Base-by-base conservation (phyloP, 495 filamentous ascomycete species). In the Emericellopsis terricola region DNA sequence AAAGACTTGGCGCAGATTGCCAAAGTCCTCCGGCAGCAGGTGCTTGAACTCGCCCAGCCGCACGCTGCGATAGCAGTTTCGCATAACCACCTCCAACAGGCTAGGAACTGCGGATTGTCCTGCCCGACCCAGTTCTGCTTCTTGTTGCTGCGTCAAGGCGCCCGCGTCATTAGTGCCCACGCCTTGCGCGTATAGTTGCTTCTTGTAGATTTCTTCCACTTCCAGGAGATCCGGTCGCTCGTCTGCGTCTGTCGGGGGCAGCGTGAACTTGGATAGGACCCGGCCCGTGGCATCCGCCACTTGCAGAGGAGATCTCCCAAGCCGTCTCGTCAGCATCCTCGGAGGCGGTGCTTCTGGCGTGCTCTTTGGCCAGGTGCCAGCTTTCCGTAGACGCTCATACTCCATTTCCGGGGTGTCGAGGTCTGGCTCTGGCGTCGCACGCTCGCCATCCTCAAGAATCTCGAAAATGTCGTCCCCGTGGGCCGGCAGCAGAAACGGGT, bases 401-500 rank as follows among this genome's bases (percentile, higher is more conserved):
- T 11, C 26, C 16, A 15, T 11, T 1, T 7, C 15, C 11, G n/a
- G 23, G 5, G 7, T 1, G 0, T 29, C 34, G 3, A 23, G 18
- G n/a, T 1, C 23, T 28, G 13, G 6, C 20, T 16, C 33, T 33
- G 18, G 9, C 11, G 13, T 5, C 3, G 11, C 7, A 14, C 7
- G 8, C 14, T 16, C 13, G 10, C n/a, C 30, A 10, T 21, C 15
- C 5, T 13, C 18, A 23, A 13, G 14, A 1, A 10, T 11, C 2
- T 4, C 15, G 29, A 19, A n/a, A 20, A 29, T 2, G 0, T 37
- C 19, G 11, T 30, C 31, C 3, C 29, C 19, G 8, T 43, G 33
- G 10, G 47, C 20, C 6, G 61, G 57, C 19, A 44, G 41, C 19
- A 53, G 44, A 34, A 69, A 67, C 0, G 58, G 55, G 37, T 74